phyloP scores from a whole-genome alignment of 2,329 filamentous ascomycete genomes.

The Ceratocystis eucalypticola region DNA sequence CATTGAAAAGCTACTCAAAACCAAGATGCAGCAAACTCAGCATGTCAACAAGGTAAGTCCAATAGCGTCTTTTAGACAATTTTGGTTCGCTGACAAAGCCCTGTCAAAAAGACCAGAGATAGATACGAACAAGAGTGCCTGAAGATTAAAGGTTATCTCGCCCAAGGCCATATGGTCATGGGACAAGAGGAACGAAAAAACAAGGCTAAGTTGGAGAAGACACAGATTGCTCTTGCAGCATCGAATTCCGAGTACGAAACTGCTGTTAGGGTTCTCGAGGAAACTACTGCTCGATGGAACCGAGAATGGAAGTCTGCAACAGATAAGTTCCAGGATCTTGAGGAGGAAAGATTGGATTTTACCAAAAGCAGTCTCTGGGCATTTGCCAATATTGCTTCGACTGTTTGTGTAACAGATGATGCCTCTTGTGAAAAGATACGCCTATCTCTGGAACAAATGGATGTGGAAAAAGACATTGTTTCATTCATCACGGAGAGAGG shows the following conservation, averaged over 20 bases:
- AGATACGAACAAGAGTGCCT: constrained; percentile 95
- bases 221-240: constrained; percentile 82
- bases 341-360: constrained; percentile 93
- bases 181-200: constrained; percentile 97
- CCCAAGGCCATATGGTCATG: constrained; percentile 99
- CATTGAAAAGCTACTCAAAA: constrained; percentile 86
- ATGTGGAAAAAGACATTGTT: constrained; percentile 89
- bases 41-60: constrained; percentile 70
- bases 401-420: constrained; percentile 95
- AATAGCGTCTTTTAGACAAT: background rate
- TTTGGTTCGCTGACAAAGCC: background rate
- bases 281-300: constrained; percentile 93
- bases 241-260: constrained; percentile 90
- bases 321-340: constrained; percentile 97
- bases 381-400: constrained; percentile 93
- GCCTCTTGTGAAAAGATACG: constrained; percentile 93
- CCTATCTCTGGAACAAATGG: constrained; percentile 82
- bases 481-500: constrained; percentile 77
- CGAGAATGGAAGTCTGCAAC: constrained; percentile 96
- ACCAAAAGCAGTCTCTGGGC: constrained; percentile 96
- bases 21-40: constrained; percentile 82
- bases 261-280: constrained; percentile 83
- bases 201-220: constrained; percentile 97
- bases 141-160: constrained; percentile 95
- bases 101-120: constrained; percentile 55